Evolutionary conservation across 129 eudicot genomes (phyloP).

Genomic region (Flaveria bidentis): DNA sequence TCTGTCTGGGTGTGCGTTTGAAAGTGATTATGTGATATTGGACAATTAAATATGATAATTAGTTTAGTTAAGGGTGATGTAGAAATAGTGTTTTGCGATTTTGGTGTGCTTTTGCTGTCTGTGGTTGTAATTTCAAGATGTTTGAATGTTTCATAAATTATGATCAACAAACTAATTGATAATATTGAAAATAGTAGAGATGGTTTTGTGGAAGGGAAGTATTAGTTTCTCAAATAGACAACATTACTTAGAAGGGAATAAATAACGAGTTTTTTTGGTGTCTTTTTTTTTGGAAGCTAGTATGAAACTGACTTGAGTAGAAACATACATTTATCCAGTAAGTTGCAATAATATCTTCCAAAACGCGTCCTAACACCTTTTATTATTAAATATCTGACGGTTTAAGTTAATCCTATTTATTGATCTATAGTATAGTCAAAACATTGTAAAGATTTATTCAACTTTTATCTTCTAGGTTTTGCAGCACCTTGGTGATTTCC

Average conservation of each 20-base stretch:
- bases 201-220: constrained; percentile 1
- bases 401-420: neutral
- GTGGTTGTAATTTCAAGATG: neutral
- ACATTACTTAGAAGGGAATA: neutral
- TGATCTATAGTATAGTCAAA: constrained; percentile 12
- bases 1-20: neutral
- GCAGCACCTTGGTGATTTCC: constrained; percentile 98
- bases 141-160: neutral
- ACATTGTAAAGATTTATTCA: constrained; percentile 15
- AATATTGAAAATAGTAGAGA: neutral
- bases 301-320: neutral
- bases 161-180: neutral
- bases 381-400: neutral
- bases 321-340: neutral
- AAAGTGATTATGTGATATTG: neutral
- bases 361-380: neutral
- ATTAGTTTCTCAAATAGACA: neutral
- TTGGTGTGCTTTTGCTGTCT: neutral
- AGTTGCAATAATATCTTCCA: neutral
- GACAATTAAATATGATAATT: neutral
- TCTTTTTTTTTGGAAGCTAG: neutral
- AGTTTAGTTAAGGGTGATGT: neutral
- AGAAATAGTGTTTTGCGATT: neutral
- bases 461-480: constrained; percentile 57
- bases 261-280: neutral